Conservation (phyloP, 2,329 filamentous ascomycete genomes). For the Apiospora arundinis region DNA sequence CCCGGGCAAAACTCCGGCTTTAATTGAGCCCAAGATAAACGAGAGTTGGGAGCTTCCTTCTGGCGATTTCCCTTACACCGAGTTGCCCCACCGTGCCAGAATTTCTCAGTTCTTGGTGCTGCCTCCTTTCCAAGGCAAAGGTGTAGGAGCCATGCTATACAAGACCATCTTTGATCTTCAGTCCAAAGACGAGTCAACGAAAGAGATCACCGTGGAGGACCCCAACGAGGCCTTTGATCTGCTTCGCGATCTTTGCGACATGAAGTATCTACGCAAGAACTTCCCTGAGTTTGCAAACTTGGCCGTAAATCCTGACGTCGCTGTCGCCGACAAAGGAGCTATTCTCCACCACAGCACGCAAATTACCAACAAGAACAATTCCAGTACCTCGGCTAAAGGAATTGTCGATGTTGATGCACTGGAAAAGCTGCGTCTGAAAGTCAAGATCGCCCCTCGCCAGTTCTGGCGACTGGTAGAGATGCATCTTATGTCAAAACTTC, state of each 20-base stretch:
- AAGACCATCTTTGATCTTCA: constrained; percentile 76
- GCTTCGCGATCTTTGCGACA: constrained; percentile 76
- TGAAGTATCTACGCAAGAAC: constrained; percentile 65
- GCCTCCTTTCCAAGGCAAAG: constrained; percentile 82
- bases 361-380: constrained; percentile 33
- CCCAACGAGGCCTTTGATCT: constrained; percentile 88
- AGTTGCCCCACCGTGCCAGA: constrained; percentile 77
- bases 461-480: constrained; percentile 79
- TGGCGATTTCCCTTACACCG: constrained; percentile 54
- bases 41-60: constrained; percentile 52
- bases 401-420: constrained; percentile 66
- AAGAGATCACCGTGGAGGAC: constrained; percentile 92
- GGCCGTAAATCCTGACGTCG: constrained; percentile 58
- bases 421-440: constrained; percentile 61
- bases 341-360: constrained; percentile 37
- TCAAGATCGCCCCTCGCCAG: constrained; percentile 79
- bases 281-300: constrained; percentile 64
- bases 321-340: constrained; percentile 54
- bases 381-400: constrained; percentile 39
- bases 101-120: constrained; percentile 95
- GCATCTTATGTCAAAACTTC: constrained; percentile 69
- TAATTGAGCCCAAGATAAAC: constrained; percentile 28
- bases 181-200: constrained; percentile 69
- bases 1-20: constrained; percentile 37
- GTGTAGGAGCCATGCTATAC: constrained; percentile 83